Evolutionary conservation across 768 basidiomycete species (phyloP), one percentile per base, ranked within the genome.

Genomic region (Lentinula aciculospora): DNA sequence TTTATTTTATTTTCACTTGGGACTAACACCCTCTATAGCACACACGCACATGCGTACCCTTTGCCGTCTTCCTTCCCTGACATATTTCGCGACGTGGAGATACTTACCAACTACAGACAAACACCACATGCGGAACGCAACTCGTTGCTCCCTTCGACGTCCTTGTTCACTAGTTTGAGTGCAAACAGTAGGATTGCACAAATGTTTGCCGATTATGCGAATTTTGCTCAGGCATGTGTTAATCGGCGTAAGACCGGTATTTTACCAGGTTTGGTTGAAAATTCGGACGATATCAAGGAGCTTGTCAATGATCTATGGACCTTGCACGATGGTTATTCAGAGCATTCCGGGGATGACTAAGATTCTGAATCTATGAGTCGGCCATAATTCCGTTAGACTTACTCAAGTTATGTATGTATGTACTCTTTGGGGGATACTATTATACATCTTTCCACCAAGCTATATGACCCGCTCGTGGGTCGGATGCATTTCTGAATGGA

Each of bases 231-330:
- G 28, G 64, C 64, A 8, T 77, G 76, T 53, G 66, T 74, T 3
- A 72, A 74, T 55, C 76, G 73, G 47, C 76, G 39, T 67, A 67
- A 34, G 68, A 71, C 21, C 65, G 75, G 17, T 61, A 64, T 4
- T 58, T 65, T 28, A 67, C 73, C 56, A 78, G 76, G 17, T 69
- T 31, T 51, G 15, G 48, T 69, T 60, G 70, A 68, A 19, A 79
- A 83, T 56, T 60, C 67, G 3, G 88, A 88, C 59, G 85, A 86
- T 3, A 62, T 86, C 54, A 75, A 65, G 56, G 85, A 85, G 51
- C 67, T 88, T 32, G 74, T 68, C 15, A 80, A 82, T 61, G 78
- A 78, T 39, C 64, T 88, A 47, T 86, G 87, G 85, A 78, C 75
- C 19, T 69, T 87, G 28, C 76, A 79, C 48, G 85, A 85, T 58